These are phyloP conservation scores for Ampelocalamus luodianensis DNA, from an alignment of 176 grass and related monocot species.

Conservation along the genomic window DNA sequence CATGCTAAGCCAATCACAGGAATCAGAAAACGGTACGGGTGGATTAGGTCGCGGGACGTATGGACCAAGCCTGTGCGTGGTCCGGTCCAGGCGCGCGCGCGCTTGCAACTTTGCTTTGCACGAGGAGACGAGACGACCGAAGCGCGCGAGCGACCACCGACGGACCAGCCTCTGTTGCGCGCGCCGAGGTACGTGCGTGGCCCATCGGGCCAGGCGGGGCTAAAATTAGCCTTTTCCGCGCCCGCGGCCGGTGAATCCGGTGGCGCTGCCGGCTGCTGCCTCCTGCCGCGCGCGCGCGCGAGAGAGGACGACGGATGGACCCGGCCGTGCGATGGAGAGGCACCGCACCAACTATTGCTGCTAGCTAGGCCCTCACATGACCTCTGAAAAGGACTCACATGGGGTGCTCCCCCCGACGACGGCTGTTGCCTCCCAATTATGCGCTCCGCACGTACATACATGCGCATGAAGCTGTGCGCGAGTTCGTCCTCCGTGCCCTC, in stretches of 20 bases:
- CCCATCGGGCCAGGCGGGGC: background rate
- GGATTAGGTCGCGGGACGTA: background rate
- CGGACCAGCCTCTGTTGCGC: background rate
- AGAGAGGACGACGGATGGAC: background rate
- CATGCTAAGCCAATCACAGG: background rate
- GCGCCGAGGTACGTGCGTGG: background rate
- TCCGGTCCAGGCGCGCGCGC: background rate
- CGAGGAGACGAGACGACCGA: background rate
- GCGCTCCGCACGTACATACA: slow-evolving; percentile 22
- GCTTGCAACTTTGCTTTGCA: background rate
- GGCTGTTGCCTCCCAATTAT: background rate
- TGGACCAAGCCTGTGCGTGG: background rate
- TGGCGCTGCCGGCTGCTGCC: too few relatives aligned
- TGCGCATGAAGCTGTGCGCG: background rate
- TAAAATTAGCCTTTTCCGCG: slow-evolving; percentile 13
- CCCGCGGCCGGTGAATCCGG: background rate
- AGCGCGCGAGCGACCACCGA: background rate
- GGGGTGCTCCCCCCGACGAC: slow-evolving; percentile 18
- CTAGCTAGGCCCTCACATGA: slow-evolving; percentile 6
- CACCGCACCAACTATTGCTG: background rate
- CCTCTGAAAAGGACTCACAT: slow-evolving; percentile 24
- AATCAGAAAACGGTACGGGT: background rate
- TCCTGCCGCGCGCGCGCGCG: too few relatives aligned
- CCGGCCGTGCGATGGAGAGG: background rate
- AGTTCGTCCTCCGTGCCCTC: background rate